phyloP scores from a whole-genome alignment of 2,329 filamentous ascomycete genomes.

The Mycosphaerella sp. region DNA sequence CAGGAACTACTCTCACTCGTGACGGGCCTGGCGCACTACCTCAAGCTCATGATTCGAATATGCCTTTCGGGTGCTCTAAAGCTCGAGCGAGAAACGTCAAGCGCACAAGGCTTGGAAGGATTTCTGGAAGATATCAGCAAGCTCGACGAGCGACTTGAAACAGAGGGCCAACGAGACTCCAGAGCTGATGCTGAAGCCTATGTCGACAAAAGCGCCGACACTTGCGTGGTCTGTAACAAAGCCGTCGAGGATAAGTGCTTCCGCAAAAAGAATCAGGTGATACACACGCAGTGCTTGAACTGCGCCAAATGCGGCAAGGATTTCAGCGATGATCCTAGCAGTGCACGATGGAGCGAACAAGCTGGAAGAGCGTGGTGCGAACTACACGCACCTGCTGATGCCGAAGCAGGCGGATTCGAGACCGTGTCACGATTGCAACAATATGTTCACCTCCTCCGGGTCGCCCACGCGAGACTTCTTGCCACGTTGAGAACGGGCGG shows the following conservation, averaged over 20 bases:
- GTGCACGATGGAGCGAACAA: conserved; percentile 63
- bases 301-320: conserved; percentile 68
- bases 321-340: conserved; percentile 59
- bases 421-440: conserved; percentile 82
- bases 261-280: conserved; percentile 65
- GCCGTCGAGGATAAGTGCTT: conserved; percentile 94
- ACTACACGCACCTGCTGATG: conserved; percentile 42
- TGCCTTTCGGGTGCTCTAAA: conserved; percentile 90
- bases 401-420: conserved; percentile 58
- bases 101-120: conserved; percentile 65
- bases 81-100: conserved; percentile 75
- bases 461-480: conserved; percentile 81
- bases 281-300: conserved; percentile 73
- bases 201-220: conserved; percentile 54
- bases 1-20: conserved; percentile 97
- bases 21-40: conserved; percentile 90
- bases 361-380: conserved; percentile 65
- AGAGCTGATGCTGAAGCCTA: conserved; percentile 38
- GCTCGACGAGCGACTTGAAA: conserved; percentile 68
- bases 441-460: conserved; percentile 86
- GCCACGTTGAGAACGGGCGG: conserved; percentile 80
- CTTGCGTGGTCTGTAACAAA: conserved; percentile 72
- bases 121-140: conserved; percentile 80
- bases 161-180: conserved; percentile 53
- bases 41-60: conserved; percentile 95